phyloP scores from a whole-genome alignment of 2,329 filamentous ascomycete genomes.

The Fusarium sp. region DNA sequence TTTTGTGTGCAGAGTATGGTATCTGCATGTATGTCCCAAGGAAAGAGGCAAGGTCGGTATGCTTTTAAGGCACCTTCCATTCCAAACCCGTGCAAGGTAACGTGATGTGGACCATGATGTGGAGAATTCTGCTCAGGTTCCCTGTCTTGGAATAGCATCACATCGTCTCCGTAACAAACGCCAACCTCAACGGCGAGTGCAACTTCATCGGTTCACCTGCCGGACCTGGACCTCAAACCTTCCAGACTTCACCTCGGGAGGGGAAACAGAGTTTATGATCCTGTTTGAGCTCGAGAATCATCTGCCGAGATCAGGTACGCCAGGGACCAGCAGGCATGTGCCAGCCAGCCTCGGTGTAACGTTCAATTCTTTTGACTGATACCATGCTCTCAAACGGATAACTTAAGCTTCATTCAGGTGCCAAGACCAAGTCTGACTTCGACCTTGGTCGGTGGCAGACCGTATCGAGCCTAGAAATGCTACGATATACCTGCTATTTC shows the following conservation, averaged over 20 bases:
- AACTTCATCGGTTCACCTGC: conserved; percentile 21
- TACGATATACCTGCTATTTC: conserved; percentile 36
- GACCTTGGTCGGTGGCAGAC: conserved; percentile 39
- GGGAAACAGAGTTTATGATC: conserved; percentile 20
- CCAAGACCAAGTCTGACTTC: conserved; percentile 32
- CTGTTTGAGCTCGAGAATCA: conserved; percentile 21
- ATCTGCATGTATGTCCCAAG: conserved; percentile 10
- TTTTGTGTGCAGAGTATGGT: background rate
- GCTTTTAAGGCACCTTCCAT: conserved; percentile 20
- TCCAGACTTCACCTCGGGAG: conserved; percentile 10
- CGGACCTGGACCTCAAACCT: conserved; percentile 12
- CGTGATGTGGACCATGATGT: conserved; percentile 34
- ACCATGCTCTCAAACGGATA: conserved; percentile 20
- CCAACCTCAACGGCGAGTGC: conserved; percentile 36
- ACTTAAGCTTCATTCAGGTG: conserved; percentile 36
- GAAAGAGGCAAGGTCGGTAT: conserved; percentile 16
- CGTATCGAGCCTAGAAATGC: conserved; percentile 32
- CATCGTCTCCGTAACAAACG: conserved; percentile 35
- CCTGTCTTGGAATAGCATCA: conserved; percentile 24
- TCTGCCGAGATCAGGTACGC: conserved; percentile 39
- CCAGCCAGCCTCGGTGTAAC: conserved; percentile 37
- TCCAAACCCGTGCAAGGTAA: conserved; percentile 37
- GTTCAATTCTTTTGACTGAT: conserved; percentile 3
- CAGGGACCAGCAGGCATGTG: conserved; percentile 34
- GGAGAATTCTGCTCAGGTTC: conserved; percentile 19